These are phyloP conservation scores for Mrakia frigida DNA, from an alignment of 768 basidiomycete genomes.

Conservation along the genomic window DNA sequence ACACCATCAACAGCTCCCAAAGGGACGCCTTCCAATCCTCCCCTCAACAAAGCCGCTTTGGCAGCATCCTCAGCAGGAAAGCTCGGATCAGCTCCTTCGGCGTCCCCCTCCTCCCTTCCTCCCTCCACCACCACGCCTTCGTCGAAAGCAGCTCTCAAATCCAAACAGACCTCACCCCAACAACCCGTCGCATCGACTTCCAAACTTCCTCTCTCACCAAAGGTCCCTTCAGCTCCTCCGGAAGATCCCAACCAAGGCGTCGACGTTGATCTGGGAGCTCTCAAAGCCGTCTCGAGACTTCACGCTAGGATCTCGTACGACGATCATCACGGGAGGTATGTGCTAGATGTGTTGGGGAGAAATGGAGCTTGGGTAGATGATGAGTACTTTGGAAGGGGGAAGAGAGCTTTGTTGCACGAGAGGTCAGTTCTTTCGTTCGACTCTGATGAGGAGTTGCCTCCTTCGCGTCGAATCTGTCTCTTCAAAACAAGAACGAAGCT, in stretches of 20 bases:
- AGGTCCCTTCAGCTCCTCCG: not conserved
- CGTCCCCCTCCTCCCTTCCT: not conserved
- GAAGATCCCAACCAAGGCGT: slow-evolving; percentile 34
- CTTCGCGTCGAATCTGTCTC: not conserved
- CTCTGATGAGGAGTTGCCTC: no score
- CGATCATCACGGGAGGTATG: slow-evolving; percentile 79
- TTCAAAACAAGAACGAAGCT: not conserved
- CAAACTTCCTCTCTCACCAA: not conserved
- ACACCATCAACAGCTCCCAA: not conserved
- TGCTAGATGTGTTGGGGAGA: slow-evolving; percentile 84
- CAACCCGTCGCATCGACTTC: slow-evolving; percentile 1
- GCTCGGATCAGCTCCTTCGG: not conserved
- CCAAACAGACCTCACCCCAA: not conserved
- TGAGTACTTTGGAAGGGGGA: slow-evolving; percentile 86
- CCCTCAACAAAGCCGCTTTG: not conserved
- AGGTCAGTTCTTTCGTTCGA: slow-evolving; percentile 1
- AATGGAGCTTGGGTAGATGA: slow-evolving; percentile 99
- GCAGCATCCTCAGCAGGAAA: not conserved
- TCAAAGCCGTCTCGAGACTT: slow-evolving; percentile 94
- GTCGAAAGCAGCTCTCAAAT: not conserved
- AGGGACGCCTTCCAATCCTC: not conserved
- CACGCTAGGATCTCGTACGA: slow-evolving; percentile 95
- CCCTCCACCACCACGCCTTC: not conserved
- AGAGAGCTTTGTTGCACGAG: slow-evolving; percentile 17
- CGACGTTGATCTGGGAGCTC: slow-evolving; percentile 76